Evolutionary conservation across 305 asterid genomes (phyloP), one percentile per base, ranked within the genome.

Genomic region (Salvia sclarea): DNA sequence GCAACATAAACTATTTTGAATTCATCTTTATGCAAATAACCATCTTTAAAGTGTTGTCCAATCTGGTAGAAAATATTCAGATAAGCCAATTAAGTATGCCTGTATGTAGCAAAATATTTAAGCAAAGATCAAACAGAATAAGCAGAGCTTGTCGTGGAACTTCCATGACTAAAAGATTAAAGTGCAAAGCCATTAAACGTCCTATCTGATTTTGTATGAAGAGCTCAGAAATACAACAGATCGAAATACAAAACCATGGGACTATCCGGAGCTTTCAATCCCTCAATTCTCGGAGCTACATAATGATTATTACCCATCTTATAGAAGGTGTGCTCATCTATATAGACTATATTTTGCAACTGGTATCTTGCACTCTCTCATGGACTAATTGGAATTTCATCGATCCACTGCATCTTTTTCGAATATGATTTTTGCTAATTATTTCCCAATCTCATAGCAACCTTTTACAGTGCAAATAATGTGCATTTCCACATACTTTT

Each of bases 1-100:
- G 99, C 96, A 82, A 91, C 99, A 78, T 94, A 94, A 68, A 94
- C 96, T 78, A 94, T 91, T 85, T 94, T 94, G 87, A 94, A 94
- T 82, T 94, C 91, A 76, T 87, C 88, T 81, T 91, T 94, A 78
- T 94, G 97, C 86, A 94, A 82, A 82, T 85, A 91, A 59, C 99
- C 99, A 83, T 94, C 96, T 81, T 74, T 84, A 74, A 94, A 89
- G 84, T 94, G 99, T 76, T 86, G 92, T 69, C 85, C 83, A 61
- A 91, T 82, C 99, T 94, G 96, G 76, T 61, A 20, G 30, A 61
- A 65, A 69, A 2, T 17, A 66, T 69, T 67, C 25, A 61, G 33
- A 66, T 30, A 56, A 69, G 48, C 64, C 64, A 61, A 69, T 25
- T 48, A 33, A 33, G 48, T 55, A 52, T 12, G 35, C 52, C 24